Percentiles rank a stretch among this genome's conserved stretches.
These are phyloP conservation scores for Sclerotinia subarctica DNA, from an alignment of 2,329 filamentous ascomycete species.

Conservation along the genomic window DNA sequence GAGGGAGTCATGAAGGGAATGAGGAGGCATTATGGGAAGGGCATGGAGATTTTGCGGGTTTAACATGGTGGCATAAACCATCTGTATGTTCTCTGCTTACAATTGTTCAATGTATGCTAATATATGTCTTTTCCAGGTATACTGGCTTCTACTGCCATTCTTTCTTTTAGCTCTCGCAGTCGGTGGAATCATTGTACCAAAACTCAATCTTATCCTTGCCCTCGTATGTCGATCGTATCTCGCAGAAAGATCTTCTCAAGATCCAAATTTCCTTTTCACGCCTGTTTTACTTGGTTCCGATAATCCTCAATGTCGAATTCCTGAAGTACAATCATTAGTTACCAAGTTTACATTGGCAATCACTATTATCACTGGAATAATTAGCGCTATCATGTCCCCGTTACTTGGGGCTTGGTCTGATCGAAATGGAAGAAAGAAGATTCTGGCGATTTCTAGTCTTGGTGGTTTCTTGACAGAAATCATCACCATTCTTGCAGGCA, in stretches of 20 bases:
- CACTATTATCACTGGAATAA: conserved; percentile 68
- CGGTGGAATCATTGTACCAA: conserved; percentile 81
- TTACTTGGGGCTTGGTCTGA: conserved; percentile 84
- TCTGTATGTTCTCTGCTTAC: conserved; percentile 48
- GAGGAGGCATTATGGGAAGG: conserved; percentile 46
- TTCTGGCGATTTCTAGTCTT: conserved; percentile 69
- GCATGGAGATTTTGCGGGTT: conserved; percentile 54
- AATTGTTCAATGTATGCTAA: conserved; percentile 31
- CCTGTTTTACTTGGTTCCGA: conserved; percentile 66
- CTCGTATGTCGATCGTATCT: conserved; percentile 84
- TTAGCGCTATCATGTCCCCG: conserved; percentile 79
- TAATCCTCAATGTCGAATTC: conserved; percentile 76
- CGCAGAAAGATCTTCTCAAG: conserved; percentile 56
- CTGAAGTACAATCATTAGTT: conserved; percentile 73
- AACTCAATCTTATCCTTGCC: conserved; percentile 79
- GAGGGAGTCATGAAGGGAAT: conserved; percentile 15
- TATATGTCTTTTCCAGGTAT: conserved; percentile 55
- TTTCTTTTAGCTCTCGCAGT: conserved; percentile 80
- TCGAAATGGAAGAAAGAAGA: conserved; percentile 71
- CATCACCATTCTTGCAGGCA: conserved; percentile 74
- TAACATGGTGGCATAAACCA: conserved; percentile 62
- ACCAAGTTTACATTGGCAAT: conserved; percentile 76
- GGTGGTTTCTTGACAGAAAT: conserved; percentile 74
- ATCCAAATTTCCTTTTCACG: conserved; percentile 58
- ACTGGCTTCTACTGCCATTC: conserved; percentile 80